A percentile compares a stretch with the other conserved stretches of the same genome.
Conservation (phyloP, 2,329 filamentous ascomycete species). For the Paecilomyces sp. region DNA sequence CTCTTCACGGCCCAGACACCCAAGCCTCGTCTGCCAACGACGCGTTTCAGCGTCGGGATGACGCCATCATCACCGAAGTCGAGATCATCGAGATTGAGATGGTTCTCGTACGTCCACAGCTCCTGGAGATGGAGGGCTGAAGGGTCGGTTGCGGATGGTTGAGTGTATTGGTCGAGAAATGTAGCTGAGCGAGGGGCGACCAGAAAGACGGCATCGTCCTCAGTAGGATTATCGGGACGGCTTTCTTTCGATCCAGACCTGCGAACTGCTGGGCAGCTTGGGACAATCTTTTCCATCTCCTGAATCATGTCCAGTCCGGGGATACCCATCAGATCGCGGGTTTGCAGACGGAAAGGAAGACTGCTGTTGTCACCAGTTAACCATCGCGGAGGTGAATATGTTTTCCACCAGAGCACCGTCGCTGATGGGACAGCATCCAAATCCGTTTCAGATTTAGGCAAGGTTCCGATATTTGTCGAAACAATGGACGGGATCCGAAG, state of each 20-base stretch:
- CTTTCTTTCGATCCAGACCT: background rate
- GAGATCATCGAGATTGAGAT: constrained; percentile 47
- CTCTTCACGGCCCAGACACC: constrained; percentile 41
- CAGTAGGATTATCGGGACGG: constrained; percentile 4
- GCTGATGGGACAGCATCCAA: constrained; percentile 10
- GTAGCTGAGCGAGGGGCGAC: constrained; percentile 40
- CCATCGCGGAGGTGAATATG: constrained; percentile 47
- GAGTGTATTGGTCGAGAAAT: constrained; percentile 33
- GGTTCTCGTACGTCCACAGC: constrained; percentile 38
- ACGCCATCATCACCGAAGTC: constrained; percentile 45
- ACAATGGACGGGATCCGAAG: constrained; percentile 37
- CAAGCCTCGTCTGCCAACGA: constrained; percentile 42
- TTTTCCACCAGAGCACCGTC: constrained; percentile 49
- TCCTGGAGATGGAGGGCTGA: constrained; percentile 26
- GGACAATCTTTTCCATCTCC: constrained; percentile 27
- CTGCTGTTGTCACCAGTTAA: constrained; percentile 35
- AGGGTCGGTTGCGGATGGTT: constrained; percentile 3
- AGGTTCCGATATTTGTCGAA: constrained; percentile 16
- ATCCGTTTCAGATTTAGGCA: background rate
- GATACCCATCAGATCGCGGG: constrained; percentile 44
- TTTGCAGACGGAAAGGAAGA: constrained; percentile 27
- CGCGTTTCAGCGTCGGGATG: constrained; percentile 35
- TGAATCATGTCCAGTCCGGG: constrained; percentile 33
- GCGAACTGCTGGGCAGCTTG: constrained; percentile 17
- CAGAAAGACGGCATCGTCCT: constrained; percentile 28